phyloP scores from a whole-genome alignment of 805 yeast species.

The Hanseniaspora vineae region DNA sequence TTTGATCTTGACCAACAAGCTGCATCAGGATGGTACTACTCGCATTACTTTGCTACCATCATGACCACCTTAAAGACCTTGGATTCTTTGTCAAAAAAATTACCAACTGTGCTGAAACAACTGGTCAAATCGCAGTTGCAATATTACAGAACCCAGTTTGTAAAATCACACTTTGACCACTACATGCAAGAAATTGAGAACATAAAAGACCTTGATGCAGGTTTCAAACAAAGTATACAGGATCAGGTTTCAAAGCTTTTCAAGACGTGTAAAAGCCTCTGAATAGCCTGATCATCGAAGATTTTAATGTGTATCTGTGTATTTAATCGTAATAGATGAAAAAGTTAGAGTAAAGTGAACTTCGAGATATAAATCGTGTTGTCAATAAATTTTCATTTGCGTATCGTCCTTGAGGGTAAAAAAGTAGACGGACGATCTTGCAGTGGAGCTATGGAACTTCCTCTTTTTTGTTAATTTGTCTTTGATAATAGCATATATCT shows the following conservation, averaged over 20 bases:
- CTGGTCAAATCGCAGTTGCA: neutral
- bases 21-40: neutral
- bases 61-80: conserved; percentile 2
- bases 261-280: neutral
- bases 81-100: conserved; percentile 1
- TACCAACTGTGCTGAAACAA: conserved; percentile 1
- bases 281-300: neutral
- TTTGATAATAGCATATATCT: no score
- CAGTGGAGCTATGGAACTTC: no score
- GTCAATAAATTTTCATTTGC: no score
- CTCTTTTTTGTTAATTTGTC: no score
- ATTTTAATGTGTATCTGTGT: neutral
- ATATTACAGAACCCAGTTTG: neutral
- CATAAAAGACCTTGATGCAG: neutral
- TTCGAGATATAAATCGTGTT: no score
- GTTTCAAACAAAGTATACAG: neutral
- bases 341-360: no score
- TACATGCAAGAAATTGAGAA: neutral
- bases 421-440: no score
- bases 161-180: no score
- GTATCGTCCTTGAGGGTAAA: no score
- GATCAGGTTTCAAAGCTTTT: neutral
- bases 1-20: neutral
- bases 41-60: neutral
- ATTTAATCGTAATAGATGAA: no score